A percentile compares a stretch with the other conserved stretches of the same genome.
Evolutionary conservation across 495 filamentous ascomycete species (phyloP).

Genomic region (Aspergillus panamensis): DNA sequence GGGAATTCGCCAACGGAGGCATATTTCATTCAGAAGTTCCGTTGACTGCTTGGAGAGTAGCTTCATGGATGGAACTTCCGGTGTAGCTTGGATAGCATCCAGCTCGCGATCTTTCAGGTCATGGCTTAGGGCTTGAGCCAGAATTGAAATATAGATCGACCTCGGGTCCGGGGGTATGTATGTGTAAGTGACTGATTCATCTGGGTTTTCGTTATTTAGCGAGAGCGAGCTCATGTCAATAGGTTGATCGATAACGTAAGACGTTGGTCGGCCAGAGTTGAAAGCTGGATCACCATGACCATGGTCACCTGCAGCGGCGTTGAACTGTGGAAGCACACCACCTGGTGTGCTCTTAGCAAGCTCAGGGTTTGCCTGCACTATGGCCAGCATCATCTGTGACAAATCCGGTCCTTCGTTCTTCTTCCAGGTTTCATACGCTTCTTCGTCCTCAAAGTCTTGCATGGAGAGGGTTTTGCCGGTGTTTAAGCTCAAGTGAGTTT

Average conservation of each 20-base stretch:
- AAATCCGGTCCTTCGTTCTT: slow-evolving; percentile 77
- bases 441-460: slow-evolving; percentile 88
- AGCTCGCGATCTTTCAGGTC: slow-evolving; percentile 58
- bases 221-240: slow-evolving; percentile 72
- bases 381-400: slow-evolving; percentile 87
- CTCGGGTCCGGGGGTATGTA: slow-evolving; percentile 88
- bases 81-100: slow-evolving; percentile 50
- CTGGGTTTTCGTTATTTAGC: slow-evolving; percentile 50
- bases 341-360: slow-evolving; percentile 65
- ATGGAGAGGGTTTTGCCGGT: slow-evolving; percentile 71
- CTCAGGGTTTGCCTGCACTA: slow-evolving; percentile 82
- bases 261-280: slow-evolving; percentile 45
- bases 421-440: slow-evolving; percentile 87
- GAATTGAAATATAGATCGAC: slow-evolving; percentile 71
- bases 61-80: slow-evolving; percentile 53
- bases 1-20: slow-evolving; percentile 86
- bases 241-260: slow-evolving; percentile 73
- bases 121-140: slow-evolving; percentile 68
- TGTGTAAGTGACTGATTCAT: slow-evolving; percentile 63
- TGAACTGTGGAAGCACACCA: slow-evolving; percentile 50
- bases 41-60: slow-evolving; percentile 77
- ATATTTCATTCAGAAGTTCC: slow-evolving; percentile 81
- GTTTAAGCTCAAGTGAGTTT: slow-evolving; percentile 77
- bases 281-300: slow-evolving; percentile 20
- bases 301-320: slow-evolving; percentile 35